phyloP scores from a whole-genome alignment of 202 grass and related monocot species.

The Setaria italica region DNA sequence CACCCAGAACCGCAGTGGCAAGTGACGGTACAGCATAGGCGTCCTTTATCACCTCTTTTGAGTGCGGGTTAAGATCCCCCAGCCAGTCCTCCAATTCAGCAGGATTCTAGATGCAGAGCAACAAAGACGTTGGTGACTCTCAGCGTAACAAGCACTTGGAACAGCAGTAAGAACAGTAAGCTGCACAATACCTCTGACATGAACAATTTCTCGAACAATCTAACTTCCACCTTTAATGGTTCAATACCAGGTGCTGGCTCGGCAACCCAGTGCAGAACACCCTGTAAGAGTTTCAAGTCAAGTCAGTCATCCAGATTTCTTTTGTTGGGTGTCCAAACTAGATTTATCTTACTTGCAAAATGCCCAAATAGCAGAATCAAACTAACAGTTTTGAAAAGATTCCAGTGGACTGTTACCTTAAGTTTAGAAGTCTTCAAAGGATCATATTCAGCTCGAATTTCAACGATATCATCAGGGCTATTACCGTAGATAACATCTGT shows the following conservation, averaged over 20 bases:
- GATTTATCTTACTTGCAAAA: constrained; percentile 10
- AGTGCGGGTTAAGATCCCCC: constrained; percentile 76
- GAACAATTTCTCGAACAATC: constrained; percentile 87
- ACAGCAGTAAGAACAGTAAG: constrained; percentile 5
- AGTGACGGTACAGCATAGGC: constrained; percentile 77
- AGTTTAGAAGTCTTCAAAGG: constrained; percentile 76
- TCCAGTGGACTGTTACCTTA: constrained; percentile 58
- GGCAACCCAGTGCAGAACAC: constrained; percentile 94
- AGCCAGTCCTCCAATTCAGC: constrained; percentile 85
- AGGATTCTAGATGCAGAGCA: constrained; percentile 66
- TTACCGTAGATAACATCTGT: constrained; percentile 80
- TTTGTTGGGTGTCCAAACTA: background rate
- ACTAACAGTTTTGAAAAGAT: background rate
- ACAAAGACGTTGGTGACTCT: constrained; percentile 14
- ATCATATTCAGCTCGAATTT: constrained; percentile 89
- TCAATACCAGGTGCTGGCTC: constrained; percentile 79
- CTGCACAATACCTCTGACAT: constrained; percentile 65
- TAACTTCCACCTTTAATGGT: constrained; percentile 84
- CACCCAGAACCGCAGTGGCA: constrained; percentile 54
- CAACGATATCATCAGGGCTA: constrained; percentile 59
- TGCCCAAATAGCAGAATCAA: constrained; percentile 28
- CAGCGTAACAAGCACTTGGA: constrained; percentile 10
- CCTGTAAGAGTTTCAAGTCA: constrained; percentile 53
- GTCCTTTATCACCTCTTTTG: constrained; percentile 77
- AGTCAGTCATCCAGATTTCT: constrained; percentile 9